phyloP scores from a whole-genome alignment of 1,139 yeast genomes.

The Dujonia santamariae region DNA sequence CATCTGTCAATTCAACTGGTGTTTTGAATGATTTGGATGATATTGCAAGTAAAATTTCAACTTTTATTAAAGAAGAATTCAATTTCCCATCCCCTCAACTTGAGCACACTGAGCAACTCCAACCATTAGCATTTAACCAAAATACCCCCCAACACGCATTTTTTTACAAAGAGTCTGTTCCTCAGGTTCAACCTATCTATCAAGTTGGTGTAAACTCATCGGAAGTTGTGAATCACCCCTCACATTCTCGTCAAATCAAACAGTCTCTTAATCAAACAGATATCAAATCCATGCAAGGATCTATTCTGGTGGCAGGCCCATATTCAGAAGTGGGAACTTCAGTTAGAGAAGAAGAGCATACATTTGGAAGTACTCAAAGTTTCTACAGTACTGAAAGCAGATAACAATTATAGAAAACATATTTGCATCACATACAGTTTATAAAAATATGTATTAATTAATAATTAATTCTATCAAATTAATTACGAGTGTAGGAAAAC shows the following conservation, averaged over 20 bases:
- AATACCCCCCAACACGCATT: neutral
- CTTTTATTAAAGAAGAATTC: constrained; percentile 12
- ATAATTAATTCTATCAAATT: constrained; percentile 8
- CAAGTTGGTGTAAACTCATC: neutral
- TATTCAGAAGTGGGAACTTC: constrained; percentile 6
- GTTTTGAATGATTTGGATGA: constrained; percentile 17
- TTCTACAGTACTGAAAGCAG: constrained; percentile 1
- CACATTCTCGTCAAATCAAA: constrained; percentile 1
- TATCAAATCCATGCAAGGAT: constrained; percentile 25
- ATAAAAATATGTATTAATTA: neutral
- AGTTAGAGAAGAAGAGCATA: too few relatives aligned
- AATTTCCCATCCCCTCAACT: constrained; percentile 4
- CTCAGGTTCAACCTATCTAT: constrained; percentile 2
- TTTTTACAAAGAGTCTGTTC: neutral
- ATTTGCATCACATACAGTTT: neutral
- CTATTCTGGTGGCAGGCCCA: constrained; percentile 14
- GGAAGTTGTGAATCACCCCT: neutral
- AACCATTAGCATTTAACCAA: constrained; percentile 2
- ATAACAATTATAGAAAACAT: neutral
- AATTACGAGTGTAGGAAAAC: too few relatives aligned
- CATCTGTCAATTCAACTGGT: constrained; percentile 1
- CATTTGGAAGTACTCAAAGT: too few relatives aligned
- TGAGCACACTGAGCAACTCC: neutral
- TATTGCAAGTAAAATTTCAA: constrained; percentile 28
- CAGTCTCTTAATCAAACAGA: constrained; percentile 11